Base-by-base conservation (phyloP, 805 yeast species). In the Wickerhamiella parazyma region DNA sequence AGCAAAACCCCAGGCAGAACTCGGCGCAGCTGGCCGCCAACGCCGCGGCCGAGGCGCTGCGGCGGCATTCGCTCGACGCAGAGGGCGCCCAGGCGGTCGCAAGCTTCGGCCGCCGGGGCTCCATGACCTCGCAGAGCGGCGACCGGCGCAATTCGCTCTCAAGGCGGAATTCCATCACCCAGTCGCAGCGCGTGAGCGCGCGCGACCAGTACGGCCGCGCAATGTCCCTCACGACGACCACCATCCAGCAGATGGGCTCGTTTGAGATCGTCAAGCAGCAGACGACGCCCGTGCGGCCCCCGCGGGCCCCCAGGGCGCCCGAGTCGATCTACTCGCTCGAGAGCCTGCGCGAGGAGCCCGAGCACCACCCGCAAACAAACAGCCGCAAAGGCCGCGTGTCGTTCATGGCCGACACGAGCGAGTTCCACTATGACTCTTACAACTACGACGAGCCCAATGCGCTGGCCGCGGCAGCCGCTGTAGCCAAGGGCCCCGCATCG, bases 11-110 rank as follows among this genome's bases (percentile, higher is more conserved):
- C 16, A 20, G 33, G 10, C 42, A 31, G 16, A 24, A 33, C 33
- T 21, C 17, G 8, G 28, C 43, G 7, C n/a, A 16, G 21, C 48
- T 54, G 8, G 61, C 54, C 19, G 33, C 49, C 10, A 55, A 57
- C 3, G 64, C 64, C 2, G 65, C 66, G 0, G 64, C 65, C 3
- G 56, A 63, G 36, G 64, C 66, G 17, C 42, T 61, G 14, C 50
- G 59, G 18, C 48, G 63, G 17, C 65, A 61, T 44, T 56, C 60
- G 25, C 48, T 56, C 19, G 57, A 55, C 47, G 50, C 48, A 25
- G 33, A 41, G 9, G 56, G 51, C 10, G 51, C 54, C 10, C 37
- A 47, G 4, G 56, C 53, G 16, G 47, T 49, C 14, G 56, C 51
- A 12, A 39, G 44, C 34, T 54, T 54, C 44, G 31, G 31, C 14